Evolutionary conservation across 345 rosid species (phyloP).

Genomic region (Acer negundo): DNA sequence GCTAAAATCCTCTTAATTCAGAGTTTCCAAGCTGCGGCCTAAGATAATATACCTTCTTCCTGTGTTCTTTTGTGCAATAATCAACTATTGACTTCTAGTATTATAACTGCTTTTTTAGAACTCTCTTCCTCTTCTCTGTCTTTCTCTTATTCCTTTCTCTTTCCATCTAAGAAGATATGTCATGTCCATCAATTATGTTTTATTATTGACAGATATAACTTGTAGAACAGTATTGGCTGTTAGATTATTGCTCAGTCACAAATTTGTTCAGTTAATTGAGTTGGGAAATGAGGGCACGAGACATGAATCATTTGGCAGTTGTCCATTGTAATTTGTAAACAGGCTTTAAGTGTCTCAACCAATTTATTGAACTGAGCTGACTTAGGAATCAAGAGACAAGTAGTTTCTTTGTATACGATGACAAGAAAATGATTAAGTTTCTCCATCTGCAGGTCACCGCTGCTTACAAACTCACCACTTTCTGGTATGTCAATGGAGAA

Average conservation of each 20-base stretch:
- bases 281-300: not conserved
- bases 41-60: not conserved
- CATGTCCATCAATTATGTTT: not conserved
- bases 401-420: not conserved
- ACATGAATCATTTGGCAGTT: not conserved
- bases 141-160: not conserved
- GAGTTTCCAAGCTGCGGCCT: not conserved
- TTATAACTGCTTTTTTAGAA: not conserved
- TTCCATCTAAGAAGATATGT: not conserved
- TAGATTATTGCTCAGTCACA: not conserved
- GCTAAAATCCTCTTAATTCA: not conserved
- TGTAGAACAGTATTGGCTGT: not conserved
- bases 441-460: conserved; percentile 58
- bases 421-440: not conserved
- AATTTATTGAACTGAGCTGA: not conserved
- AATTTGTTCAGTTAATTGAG: not conserved
- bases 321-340: not conserved
- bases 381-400: not conserved
- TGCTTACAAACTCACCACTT: conserved; percentile 50
- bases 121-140: not conserved
- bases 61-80: not conserved
- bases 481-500: conserved; percentile 74
- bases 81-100: not conserved
- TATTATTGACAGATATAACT: not conserved
- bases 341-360: not conserved